Evolutionary conservation across 768 basidiomycete genomes (phyloP).

Genomic region (Pleurotus salmoneostramineus): DNA sequence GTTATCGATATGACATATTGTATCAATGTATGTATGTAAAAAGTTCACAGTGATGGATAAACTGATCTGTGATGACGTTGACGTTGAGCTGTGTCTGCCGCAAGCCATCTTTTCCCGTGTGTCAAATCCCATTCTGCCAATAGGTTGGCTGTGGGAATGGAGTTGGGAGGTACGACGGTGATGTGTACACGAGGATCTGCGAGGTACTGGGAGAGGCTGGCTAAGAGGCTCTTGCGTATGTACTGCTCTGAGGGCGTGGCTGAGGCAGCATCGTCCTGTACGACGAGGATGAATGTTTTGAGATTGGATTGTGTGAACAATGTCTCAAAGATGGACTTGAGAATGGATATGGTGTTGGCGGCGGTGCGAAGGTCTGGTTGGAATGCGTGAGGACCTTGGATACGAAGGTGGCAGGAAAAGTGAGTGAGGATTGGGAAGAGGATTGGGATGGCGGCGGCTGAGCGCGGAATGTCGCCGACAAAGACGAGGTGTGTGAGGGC

Average conservation of each 20-base stretch:
- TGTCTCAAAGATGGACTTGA: background rate
- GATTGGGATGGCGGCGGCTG: background rate
- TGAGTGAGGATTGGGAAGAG: constrained; percentile 1
- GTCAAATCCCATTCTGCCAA: background rate
- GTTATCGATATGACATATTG: constrained; percentile 12
- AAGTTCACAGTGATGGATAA: constrained; percentile 1
- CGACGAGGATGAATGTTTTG: background rate
- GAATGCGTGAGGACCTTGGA: background rate
- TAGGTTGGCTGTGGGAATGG: background rate
- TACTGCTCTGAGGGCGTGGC: background rate
- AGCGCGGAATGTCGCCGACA: background rate
- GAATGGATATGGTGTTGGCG: background rate
- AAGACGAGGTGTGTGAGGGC: background rate
- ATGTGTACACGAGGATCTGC: background rate
- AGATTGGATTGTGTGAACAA: background rate
- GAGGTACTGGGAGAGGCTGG: background rate
- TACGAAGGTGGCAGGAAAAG: constrained; percentile 1
- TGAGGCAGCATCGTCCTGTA: background rate
- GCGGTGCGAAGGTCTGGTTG: background rate
- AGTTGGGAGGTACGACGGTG: background rate
- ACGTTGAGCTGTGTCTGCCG: background rate
- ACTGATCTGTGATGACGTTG: background rate
- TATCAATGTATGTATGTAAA: constrained; percentile 8
- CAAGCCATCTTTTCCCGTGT: background rate
- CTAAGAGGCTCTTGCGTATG: background rate